Evolutionary conservation across 2,329 filamentous ascomycete species (phyloP).

Genomic region (Celoporthe dispersa): DNA sequence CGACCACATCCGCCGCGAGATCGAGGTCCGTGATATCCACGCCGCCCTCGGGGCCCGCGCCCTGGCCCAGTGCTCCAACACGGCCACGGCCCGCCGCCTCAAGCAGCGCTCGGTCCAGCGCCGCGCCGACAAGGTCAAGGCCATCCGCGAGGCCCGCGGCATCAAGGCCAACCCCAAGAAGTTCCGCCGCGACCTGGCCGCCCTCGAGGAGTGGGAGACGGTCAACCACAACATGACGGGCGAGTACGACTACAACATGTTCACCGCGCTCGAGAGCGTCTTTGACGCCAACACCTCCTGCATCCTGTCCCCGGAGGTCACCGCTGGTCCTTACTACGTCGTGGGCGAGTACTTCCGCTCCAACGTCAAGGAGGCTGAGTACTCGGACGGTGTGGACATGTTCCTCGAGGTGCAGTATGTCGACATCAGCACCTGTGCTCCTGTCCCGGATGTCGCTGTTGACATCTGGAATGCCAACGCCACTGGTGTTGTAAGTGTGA

Average conservation of each 20-base stretch:
- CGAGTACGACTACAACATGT: conserved; percentile 37
- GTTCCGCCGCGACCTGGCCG: conserved; percentile 40
- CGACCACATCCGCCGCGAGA: conserved; percentile 40
- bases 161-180: conserved; percentile 39
- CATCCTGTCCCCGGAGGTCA: conserved; percentile 42
- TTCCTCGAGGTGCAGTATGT: conserved; percentile 41
- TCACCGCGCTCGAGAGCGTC: conserved; percentile 40
- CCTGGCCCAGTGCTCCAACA: conserved; percentile 45
- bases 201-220: conserved; percentile 40
- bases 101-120: conserved; percentile 46
- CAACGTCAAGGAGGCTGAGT: conserved; percentile 48
- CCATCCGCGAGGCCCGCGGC: conserved; percentile 44
- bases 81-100: conserved; percentile 43
- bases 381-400: conserved; percentile 46
- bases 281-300: conserved; percentile 42
- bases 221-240: conserved; percentile 42
- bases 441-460: conserved; percentile 45
- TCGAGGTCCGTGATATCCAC: conserved; percentile 40
- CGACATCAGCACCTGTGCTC: conserved; percentile 48
- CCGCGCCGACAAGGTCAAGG: conserved; percentile 44
- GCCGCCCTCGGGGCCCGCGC: conserved; percentile 42
- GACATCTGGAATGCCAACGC: conserved; percentile 52
- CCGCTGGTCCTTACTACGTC: conserved; percentile 43
- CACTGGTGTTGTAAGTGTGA: conserved; percentile 38
- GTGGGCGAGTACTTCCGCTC: conserved; percentile 50